phyloP scores from a whole-genome alignment of 257 asterid species.

The Nicotiana sylvestris region DNA sequence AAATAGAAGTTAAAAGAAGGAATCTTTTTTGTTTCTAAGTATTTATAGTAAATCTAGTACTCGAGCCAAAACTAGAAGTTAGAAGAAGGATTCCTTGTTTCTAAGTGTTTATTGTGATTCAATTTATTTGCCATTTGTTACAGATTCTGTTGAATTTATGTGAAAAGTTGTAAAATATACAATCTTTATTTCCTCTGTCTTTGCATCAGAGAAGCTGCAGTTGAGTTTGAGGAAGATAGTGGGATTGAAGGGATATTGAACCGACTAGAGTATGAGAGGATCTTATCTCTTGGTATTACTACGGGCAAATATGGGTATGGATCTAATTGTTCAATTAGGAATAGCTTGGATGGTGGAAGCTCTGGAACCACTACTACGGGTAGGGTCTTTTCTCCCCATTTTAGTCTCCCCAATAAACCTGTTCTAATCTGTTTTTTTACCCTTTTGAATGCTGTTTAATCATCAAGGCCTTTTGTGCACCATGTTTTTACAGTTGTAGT shows the following conservation, averaged over 20 bases:
- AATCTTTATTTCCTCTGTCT: neutral
- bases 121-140: neutral
- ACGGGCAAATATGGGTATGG: slow-evolving; percentile 31
- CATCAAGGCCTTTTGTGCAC: neutral
- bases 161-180: neutral
- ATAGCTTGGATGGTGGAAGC: slow-evolving; percentile 23
- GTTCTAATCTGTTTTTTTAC: neutral
- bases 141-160: neutral
- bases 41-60: too few relatives aligned
- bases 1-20: neutral
- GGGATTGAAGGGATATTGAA: slow-evolving; percentile 76
- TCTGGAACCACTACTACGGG: slow-evolving; percentile 19
- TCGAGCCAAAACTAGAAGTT: neutral
- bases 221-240: slow-evolving; percentile 41
- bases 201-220: slow-evolving; percentile 46
- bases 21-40: neutral
- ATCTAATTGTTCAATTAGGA: slow-evolving; percentile 30
- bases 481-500: neutral
- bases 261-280: slow-evolving; percentile 79
- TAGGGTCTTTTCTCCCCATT: neutral
- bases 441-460: neutral
- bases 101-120: neutral
- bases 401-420: neutral
- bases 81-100: neutral
- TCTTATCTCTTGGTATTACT: slow-evolving; percentile 40